These are phyloP conservation scores for Sugiyamaella valdiviana DNA, from an alignment of 805 yeast species.

Conservation along the genomic window DNA sequence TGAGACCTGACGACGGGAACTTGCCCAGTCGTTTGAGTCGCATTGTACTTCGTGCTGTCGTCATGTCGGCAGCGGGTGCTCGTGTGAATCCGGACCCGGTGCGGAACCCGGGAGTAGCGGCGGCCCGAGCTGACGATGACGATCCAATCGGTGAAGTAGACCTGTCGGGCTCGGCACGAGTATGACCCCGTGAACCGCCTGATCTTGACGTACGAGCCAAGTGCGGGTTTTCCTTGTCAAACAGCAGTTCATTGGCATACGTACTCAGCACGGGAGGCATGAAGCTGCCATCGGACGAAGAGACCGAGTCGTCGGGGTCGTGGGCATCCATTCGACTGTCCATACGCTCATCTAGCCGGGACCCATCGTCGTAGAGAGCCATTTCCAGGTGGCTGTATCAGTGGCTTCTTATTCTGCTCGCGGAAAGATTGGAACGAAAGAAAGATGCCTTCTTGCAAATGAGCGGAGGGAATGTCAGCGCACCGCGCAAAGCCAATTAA, in stretches of 20 bases:
- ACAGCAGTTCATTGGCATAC: constrained; percentile 49
- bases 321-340: constrained; percentile 1
- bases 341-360: neutral
- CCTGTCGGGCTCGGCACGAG: neutral
- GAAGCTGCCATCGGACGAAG: constrained; percentile 42
- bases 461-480: no score
- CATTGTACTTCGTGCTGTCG: neutral
- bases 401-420: no score
- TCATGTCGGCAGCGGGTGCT: constrained; percentile 10
- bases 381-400: no score
- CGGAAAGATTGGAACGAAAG: no score
- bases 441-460: no score
- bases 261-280: constrained; percentile 57
- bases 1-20: neutral
- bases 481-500: no score
- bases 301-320: constrained; percentile 35
- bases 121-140: neutral
- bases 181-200: no score
- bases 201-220: neutral
- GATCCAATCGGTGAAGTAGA: neutral
- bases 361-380: neutral
- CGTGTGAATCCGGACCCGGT: constrained; percentile 1
- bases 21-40: constrained; percentile 13
- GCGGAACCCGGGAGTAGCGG: neutral
- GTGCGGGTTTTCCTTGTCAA: constrained; percentile 18